These are phyloP conservation scores for Saccharomyces pastorianus DNA, from an alignment of 1,139 yeast species.

Conservation along the genomic window DNA sequence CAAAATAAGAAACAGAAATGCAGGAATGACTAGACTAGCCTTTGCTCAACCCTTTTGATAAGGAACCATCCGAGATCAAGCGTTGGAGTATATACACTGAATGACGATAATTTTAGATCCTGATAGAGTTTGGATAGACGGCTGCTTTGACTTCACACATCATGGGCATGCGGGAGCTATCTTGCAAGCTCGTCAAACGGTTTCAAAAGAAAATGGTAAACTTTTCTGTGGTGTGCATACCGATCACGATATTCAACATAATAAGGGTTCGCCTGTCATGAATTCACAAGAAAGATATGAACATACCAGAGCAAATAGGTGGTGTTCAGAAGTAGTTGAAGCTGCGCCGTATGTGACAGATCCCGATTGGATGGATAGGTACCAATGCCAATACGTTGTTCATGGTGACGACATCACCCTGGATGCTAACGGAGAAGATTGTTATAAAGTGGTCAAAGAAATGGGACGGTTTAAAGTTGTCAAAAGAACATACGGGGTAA, in stretches of 20 bases:
- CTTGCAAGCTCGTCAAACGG: constrained; percentile 61
- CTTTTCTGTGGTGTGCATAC: constrained; percentile 59
- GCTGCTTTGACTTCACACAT: constrained; percentile 95
- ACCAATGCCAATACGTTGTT: constrained; percentile 78
- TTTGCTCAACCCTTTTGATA: neutral
- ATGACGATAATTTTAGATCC: constrained; percentile 3
- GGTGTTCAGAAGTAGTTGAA: constrained; percentile 69
- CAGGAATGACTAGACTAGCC: neutral
- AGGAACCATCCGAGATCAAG: neutral
- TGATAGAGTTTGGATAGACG: constrained; percentile 77
- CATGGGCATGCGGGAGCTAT: constrained; percentile 98
- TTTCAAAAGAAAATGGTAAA: constrained; percentile 36
- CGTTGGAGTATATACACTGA: neutral
- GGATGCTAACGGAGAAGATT: constrained; percentile 90
- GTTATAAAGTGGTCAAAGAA: constrained; percentile 77
- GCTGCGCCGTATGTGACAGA: constrained; percentile 92
- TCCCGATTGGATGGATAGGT: constrained; percentile 65
- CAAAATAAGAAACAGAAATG: neutral
- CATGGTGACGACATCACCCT: constrained; percentile 98
- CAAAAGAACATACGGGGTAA: constrained; percentile 85
- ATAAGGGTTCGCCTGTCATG: constrained; percentile 66
- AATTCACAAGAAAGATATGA: constrained; percentile 62
- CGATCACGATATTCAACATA: too few relatives aligned
- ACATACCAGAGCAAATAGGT: constrained; percentile 84
- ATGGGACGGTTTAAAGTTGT: constrained; percentile 82